These are phyloP conservation scores for Oryza rufipogon DNA, from an alignment of 176 grass and related monocot species.

Conservation along the genomic window DNA sequence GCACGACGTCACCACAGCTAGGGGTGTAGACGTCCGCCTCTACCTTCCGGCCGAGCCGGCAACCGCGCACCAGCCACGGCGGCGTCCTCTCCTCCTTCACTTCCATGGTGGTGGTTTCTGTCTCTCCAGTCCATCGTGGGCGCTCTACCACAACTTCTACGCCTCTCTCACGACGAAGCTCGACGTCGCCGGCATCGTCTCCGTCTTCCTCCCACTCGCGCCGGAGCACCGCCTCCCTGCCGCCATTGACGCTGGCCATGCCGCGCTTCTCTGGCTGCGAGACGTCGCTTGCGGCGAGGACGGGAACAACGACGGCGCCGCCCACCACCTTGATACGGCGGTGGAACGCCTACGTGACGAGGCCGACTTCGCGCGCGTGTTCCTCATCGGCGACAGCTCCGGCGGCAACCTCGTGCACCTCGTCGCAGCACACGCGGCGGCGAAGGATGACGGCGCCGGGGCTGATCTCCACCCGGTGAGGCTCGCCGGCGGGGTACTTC, in stretches of 20 bases:
- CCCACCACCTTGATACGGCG: neutral
- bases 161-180: constrained; percentile 3
- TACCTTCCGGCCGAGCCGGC: constrained; percentile 26
- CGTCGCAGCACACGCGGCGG: constrained; percentile 41
- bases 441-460: neutral
- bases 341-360: neutral
- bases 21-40: constrained; percentile 34
- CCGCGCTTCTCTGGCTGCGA: constrained; percentile 40
- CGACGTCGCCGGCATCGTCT: constrained; percentile 37
- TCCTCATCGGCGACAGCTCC: constrained; percentile 89
- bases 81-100: constrained; percentile 42
- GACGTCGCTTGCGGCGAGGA: constrained; percentile 31
- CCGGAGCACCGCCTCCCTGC: constrained; percentile 46
- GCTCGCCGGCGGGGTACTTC: constrained; percentile 44
- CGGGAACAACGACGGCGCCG: no score
- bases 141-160: constrained; percentile 61
- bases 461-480: constrained; percentile 17
- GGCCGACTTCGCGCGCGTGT: constrained; percentile 66
- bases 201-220: constrained; percentile 44
- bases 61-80: neutral
- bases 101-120: constrained; percentile 59
- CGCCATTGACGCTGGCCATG: constrained; percentile 33
- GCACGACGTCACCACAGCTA: constrained; percentile 38
- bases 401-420: constrained; percentile 79
- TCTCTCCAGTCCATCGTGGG: constrained; percentile 38